Evolutionary conservation across 2,329 filamentous ascomycete genomes (phyloP), one percentile per base, ranked within the genome.

Genomic region (Trichoderma simmonsii): DNA sequence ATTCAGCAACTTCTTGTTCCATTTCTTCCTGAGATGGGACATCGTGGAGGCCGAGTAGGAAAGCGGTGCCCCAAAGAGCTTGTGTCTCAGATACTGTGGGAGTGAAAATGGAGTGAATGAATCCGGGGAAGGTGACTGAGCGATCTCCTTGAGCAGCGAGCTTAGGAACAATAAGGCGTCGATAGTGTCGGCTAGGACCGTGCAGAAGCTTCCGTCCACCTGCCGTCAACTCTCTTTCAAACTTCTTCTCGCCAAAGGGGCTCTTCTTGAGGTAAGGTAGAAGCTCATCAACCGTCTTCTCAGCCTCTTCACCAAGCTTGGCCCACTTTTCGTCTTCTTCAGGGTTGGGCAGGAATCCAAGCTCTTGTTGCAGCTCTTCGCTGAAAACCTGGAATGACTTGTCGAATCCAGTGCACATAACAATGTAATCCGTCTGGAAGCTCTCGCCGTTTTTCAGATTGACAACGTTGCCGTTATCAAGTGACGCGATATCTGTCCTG

Each of bases 1-100:
- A 81, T n/a, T 66, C 67, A 2, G 80, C 76, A 5, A 77, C 75
- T 68, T 81, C 80, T 9, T 70, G n/a, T 60, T 76, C 77, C 79
- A 80, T 80, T 1, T 73, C 75, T 3, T 75, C 72, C 51, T 72
- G 71, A 1, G 70, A 24, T 2, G 80, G 80, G 2, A 77, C 32
- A 15, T 78, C 75, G 28, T 76, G 26, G 24, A 73, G 32, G 6
- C 76, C 78, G 11, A 77, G 74, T 28, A 82, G 67, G 62, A 74
- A 82, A 2, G 75, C 67, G 9, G 76, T 73, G 3, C 39, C 39
- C 39, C 39, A 43, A n/a, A 43, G 39, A 0, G 39, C 39, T n/a
- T 43, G 39, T 43, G 39, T n/a, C 6, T 43, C 39, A n/a, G 39
- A 43, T 43, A 43, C 39, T 43, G 39, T n/a, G 15, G 39, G 39